Base-by-base conservation (phyloP, 441 rosid species). In the Rhodomyrtus psidioides region DNA sequence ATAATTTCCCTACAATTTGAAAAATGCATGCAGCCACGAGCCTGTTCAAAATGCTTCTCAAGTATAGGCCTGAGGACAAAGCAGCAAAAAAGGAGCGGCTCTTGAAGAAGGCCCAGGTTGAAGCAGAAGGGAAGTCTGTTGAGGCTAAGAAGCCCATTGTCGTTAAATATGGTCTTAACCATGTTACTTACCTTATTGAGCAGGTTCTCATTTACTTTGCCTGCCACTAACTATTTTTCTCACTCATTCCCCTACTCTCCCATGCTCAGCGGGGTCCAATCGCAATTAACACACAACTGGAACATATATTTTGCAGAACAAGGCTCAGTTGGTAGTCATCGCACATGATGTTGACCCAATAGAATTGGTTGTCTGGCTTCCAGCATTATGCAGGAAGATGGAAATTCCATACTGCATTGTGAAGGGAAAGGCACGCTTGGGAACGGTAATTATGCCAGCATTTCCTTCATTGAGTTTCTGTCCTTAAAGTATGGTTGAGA, bases 1-100 rank as follows among this genome's bases (percentile, higher is more conserved):
- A 34, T 70, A 23, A 70, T 70, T 70, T 12, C n/a, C 49, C 15
- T 21, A 34, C 79, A 19, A 42, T 34, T 39, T 21, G n/a, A 21
- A 34, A 65, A 70, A 70, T 70, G 21, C 16, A 42, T 89, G 89
- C 93, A 96, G 97, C 97, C 23, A 90, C 96, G 15, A 92, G 54
- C 81, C 90, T 96, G 51, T 96, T 96, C 89, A 96, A 94, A 94
- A 55, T 96, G 89, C 91, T 94, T 55, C 91, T 96, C 53, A 96
- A 96, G 92, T 96, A 95, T 81, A 93, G 98, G 86, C 99, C 99
- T 17, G 98, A 96, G 88, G 99, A 96, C 90, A 96, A 93, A 87
- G 95, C 91, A 53, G 96, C 94, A 19, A 96, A 94, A 94, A 95
- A 93, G 90, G 97, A 96, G 28, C 93, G 99, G 28, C 97, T 96